phyloP scores from a whole-genome alignment of 1,284 basidiomycete genomes.

The Thecaphora thlaspeos region DNA sequence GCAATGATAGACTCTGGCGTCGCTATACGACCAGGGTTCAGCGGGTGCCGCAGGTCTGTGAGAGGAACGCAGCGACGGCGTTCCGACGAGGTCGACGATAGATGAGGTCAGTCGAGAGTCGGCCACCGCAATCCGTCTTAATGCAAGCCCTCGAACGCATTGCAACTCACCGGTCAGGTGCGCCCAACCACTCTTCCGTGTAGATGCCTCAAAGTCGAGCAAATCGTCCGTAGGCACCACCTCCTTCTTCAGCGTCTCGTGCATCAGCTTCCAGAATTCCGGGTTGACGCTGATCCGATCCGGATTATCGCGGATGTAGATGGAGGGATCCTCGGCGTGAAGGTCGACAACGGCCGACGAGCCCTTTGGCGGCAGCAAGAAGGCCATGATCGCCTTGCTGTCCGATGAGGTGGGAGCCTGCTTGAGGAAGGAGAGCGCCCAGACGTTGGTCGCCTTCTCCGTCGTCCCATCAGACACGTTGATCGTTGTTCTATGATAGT shows the following conservation, averaged over 20 bases:
- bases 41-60: slow-evolving; percentile 37
- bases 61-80: no score
- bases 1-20: slow-evolving; percentile 53
- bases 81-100: no score
- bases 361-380: slow-evolving; percentile 15
- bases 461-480: slow-evolving; percentile 13
- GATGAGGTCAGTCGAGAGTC: no score
- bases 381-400: slow-evolving; percentile 20
- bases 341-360: slow-evolving; percentile 2
- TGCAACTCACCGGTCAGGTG: slow-evolving; percentile 46
- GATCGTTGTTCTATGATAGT: slow-evolving; percentile 39
- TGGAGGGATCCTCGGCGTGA: slow-evolving; percentile 17
- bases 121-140: no score
- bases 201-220: slow-evolving; percentile 45
- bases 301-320: slow-evolving; percentile 33
- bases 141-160: no score
- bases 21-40: slow-evolving; percentile 52
- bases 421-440: slow-evolving; percentile 38
- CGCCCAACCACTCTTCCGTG: slow-evolving; percentile 49
- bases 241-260: slow-evolving; percentile 40
- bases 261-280: slow-evolving; percentile 42
- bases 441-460: slow-evolving; percentile 12
- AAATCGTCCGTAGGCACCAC: slow-evolving; percentile 42
- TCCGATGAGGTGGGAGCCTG: slow-evolving; percentile 10
- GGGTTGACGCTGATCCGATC: slow-evolving; percentile 41